phyloP scores from a whole-genome alignment of 495 filamentous ascomycete species.

The Aspergillus campestris region DNA sequence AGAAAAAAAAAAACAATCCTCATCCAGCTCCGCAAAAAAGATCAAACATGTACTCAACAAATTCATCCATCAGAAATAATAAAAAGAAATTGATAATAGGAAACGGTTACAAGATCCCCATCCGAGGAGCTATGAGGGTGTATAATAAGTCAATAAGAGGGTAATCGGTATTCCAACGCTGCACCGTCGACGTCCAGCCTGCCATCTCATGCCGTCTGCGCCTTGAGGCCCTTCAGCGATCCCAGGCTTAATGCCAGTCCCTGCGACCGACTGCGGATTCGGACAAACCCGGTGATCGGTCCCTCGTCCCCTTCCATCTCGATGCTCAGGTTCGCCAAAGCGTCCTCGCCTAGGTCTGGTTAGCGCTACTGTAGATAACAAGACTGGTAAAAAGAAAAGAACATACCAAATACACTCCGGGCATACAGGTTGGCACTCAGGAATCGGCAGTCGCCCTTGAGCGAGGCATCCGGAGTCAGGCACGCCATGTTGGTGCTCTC shows the following conservation, averaged over 20 bases:
- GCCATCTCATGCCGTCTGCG: constrained; percentile 30
- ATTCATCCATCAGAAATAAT: constrained; percentile 22
- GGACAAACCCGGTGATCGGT: constrained; percentile 95
- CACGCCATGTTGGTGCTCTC: constrained; percentile 98
- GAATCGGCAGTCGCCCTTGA: constrained; percentile 98
- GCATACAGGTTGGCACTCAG: constrained; percentile 96
- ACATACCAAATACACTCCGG: constrained; percentile 94
- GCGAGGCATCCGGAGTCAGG: constrained; percentile 88
- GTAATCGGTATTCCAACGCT: constrained; percentile 18
- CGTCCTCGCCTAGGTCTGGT: constrained; percentile 79
- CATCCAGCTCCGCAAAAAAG: constrained; percentile 24
- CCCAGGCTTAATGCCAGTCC: constrained; percentile 91
- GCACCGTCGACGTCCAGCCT: constrained; percentile 15
- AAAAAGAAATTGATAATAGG: constrained; percentile 13
- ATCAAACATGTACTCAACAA: constrained; percentile 23
- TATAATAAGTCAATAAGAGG: constrained; percentile 9
- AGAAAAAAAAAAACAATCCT: constrained; percentile 15
- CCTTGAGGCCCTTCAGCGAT: constrained; percentile 86
- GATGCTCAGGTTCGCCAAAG: constrained; percentile 93
- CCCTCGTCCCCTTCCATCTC: constrained; percentile 96
- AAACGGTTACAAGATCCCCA: constrained; percentile 12
- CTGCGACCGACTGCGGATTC: constrained; percentile 96
- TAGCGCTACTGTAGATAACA: constrained; percentile 8
- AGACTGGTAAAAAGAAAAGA: too few species aligned
- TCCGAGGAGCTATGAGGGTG: constrained; percentile 6